Conservation (phyloP, 2,329 filamentous ascomycete genomes). For the Beauveria brongniartii region DNA sequence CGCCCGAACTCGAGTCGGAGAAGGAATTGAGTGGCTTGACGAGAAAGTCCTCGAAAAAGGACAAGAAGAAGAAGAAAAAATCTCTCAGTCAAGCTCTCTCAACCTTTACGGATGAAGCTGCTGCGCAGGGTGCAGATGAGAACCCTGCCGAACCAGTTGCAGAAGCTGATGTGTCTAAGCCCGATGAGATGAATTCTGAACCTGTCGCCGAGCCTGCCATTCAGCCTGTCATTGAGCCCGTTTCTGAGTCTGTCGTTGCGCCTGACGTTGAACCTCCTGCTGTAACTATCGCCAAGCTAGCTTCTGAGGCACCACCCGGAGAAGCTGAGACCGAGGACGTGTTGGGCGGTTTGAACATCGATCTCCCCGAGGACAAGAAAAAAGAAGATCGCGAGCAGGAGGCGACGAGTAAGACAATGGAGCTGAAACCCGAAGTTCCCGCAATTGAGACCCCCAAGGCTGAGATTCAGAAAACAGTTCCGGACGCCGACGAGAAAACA, state of each 20-base stretch:
- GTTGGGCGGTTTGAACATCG: neutral
- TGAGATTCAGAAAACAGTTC: neutral
- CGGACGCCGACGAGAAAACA: neutral
- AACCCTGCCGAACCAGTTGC: neutral
- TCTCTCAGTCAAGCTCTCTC: neutral
- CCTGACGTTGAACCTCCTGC: neutral
- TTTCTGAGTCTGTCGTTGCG: neutral
- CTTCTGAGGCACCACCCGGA: neutral
- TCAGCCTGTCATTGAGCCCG: too few species aligned
- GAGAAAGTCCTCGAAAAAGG: slow-evolving; percentile 18
- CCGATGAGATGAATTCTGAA: neutral
- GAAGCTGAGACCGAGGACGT: neutral
- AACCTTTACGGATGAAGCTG: neutral
- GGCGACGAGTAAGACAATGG: slow-evolving; percentile 5
- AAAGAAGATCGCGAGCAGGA: slow-evolving; percentile 23
- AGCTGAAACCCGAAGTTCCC: neutral
- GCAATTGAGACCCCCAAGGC: neutral
- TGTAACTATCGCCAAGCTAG: neutral
- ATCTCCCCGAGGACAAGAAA: slow-evolving; percentile 20
- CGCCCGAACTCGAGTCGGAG: neutral
- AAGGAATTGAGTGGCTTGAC: neutral
- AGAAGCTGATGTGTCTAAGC: neutral
- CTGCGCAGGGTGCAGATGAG: neutral
- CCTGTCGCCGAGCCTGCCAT: neutral
- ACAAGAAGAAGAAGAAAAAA: slow-evolving; percentile 26